Evolutionary conservation across 2,329 filamentous ascomycete species (phyloP).

Genomic region (Monosporascus sp.): DNA sequence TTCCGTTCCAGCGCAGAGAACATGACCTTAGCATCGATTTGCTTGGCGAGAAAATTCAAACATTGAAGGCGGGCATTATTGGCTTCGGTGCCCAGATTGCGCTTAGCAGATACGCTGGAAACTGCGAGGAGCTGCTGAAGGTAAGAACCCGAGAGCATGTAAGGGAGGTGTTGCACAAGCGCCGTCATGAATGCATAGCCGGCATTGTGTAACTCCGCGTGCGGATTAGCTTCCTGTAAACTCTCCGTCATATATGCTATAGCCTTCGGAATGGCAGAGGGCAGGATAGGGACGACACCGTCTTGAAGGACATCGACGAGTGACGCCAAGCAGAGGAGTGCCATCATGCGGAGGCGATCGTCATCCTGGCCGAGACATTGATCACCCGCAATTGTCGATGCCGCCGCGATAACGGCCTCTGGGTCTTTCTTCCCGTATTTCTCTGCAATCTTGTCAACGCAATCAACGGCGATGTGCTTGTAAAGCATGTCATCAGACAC

Average conservation of each 20-base stretch:
- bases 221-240: conserved; percentile 45
- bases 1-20: conserved; percentile 68
- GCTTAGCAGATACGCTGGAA: conserved; percentile 66
- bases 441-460: conserved; percentile 87
- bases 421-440: conserved; percentile 92
- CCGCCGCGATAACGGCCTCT: conserved; percentile 68
- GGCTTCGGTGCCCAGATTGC: conserved; percentile 55
- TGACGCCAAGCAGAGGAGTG: conserved; percentile 83
- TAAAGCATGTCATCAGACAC: conserved; percentile 67
- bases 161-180: conserved; percentile 77
- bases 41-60: conserved; percentile 68
- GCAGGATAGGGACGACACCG: conserved; percentile 77
- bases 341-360: conserved; percentile 69
- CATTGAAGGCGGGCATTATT: conserved; percentile 63
- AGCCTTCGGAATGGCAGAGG: conserved; percentile 66
- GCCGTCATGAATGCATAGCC: conserved; percentile 74
- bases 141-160: conserved; percentile 76
- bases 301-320: conserved; percentile 85
- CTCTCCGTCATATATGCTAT: conserved; percentile 66
- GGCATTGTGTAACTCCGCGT: conserved; percentile 70
- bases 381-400: conserved; percentile 68
- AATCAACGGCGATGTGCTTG: conserved; percentile 81
- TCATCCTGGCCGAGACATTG: conserved; percentile 73
- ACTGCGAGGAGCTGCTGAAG: conserved; percentile 66
- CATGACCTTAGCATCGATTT: conserved; percentile 70